phyloP scores from a whole-genome alignment of 345 rosid species.

The Linum trigynum region DNA sequence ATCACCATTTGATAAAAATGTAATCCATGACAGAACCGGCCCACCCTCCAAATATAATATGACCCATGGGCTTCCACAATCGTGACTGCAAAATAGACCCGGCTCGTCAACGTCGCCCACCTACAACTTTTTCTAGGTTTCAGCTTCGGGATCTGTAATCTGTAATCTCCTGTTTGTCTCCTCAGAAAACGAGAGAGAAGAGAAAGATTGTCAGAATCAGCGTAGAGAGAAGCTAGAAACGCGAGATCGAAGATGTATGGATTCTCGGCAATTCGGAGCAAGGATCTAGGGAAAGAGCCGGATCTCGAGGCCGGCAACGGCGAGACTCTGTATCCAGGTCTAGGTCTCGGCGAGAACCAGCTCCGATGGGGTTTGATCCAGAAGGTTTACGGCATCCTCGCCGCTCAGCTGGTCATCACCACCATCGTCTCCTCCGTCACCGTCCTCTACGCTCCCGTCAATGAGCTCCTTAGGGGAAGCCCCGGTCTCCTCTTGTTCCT shows the following conservation, averaged over 20 bases:
- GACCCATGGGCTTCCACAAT: neutral
- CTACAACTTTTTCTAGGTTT: neutral
- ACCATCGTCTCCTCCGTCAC: conserved; percentile 63
- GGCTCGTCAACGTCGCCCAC: neutral
- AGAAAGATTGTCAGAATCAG: neutral
- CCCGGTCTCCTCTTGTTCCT: conserved; percentile 66
- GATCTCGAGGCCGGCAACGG: conserved; percentile 46
- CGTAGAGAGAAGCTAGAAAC: conserved; percentile 2
- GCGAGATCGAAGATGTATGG: conserved; percentile 32
- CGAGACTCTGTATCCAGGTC: conserved; percentile 68
- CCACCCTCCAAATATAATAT: too few relatives aligned
- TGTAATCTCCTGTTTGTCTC: neutral
- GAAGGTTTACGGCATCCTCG: conserved; percentile 77
- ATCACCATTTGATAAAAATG: too few relatives aligned
- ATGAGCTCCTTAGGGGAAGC: conserved; percentile 52
- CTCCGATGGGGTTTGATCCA: conserved; percentile 94
- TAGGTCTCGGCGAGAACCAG: conserved; percentile 72
- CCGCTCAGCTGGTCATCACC: conserved; percentile 76
- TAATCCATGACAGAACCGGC: too few relatives aligned
- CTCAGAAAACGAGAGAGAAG: neutral
- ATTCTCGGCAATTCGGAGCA: conserved; percentile 39
- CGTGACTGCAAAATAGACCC: neutral
- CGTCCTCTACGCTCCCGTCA: conserved; percentile 61
- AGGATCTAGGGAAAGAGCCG: conserved; percentile 38
- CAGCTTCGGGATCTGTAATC: neutral